Percentiles rank a stretch among this genome's conserved stretches.
Evolutionary conservation across 768 basidiomycete species (phyloP).

Genomic region (Artomyces pyxidatus): DNA sequence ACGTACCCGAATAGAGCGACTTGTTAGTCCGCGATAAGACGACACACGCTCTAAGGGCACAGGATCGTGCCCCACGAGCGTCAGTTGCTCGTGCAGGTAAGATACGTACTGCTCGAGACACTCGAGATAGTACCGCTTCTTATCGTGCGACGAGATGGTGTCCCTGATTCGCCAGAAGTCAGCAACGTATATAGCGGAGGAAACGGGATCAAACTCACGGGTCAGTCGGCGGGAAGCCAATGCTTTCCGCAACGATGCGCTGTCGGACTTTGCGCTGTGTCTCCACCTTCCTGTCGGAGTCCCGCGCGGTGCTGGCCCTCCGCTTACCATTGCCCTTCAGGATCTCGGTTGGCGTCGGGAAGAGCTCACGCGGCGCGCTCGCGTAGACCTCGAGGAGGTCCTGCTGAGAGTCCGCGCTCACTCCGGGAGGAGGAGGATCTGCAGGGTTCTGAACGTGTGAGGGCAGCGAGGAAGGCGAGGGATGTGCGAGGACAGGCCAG

Average conservation of each 20-base stretch:
- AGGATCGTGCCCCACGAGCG: conserved; percentile 39
- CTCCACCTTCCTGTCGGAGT: conserved; percentile 24
- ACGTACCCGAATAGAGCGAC: conserved; percentile 54
- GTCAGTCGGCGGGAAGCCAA: conserved; percentile 53
- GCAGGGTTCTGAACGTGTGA: background rate
- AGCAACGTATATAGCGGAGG: background rate
- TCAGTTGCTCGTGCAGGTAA: conserved; percentile 56
- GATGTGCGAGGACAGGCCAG: conserved; percentile 7
- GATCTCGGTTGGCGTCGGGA: conserved; percentile 61
- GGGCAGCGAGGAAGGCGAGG: conserved; percentile 2
- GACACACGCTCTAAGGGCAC: conserved; percentile 41
- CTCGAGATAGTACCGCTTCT: conserved; percentile 66
- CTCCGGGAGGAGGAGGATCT: background rate
- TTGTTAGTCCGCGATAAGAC: conserved; percentile 47
- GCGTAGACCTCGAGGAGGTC: conserved; percentile 16
- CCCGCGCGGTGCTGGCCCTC: conserved; percentile 4
- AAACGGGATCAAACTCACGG: conserved; percentile 35
- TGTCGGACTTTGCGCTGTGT: conserved; percentile 50
- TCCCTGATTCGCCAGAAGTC: conserved; percentile 38
- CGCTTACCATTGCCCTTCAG: conserved; percentile 36
- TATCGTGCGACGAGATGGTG: conserved; percentile 71
- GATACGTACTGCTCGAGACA: conserved; percentile 64
- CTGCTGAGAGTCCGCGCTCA: background rate
- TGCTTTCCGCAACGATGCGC: conserved; percentile 45
- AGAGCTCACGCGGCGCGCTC: conserved; percentile 24